Evolutionary conservation across 768 basidiomycete genomes (phyloP).

Genomic region (Pulveroboletus sp.): DNA sequence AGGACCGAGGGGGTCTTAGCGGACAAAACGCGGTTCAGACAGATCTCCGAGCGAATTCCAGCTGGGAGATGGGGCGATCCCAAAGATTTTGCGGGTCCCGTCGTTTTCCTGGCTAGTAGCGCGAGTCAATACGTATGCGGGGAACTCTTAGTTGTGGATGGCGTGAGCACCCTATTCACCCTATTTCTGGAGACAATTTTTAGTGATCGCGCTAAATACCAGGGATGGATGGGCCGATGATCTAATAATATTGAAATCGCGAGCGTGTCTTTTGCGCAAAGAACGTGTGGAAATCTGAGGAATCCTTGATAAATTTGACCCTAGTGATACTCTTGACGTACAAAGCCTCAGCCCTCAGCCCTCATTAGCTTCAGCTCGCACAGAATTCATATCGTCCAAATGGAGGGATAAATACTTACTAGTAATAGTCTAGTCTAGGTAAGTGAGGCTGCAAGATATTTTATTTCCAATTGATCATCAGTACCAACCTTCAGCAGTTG

Average conservation of each 20-base stretch:
- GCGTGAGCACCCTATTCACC: conserved; percentile 41
- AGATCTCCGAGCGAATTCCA: conserved; percentile 72
- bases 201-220: conserved; percentile 9
- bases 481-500: not conserved
- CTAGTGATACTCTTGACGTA: conserved; percentile 15
- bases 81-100: conserved; percentile 63
- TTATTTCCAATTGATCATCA: not conserved
- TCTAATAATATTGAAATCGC: conserved; percentile 1
- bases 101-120: conserved; percentile 61
- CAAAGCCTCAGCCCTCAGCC: conserved; percentile 13
- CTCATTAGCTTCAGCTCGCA: conserved; percentile 1
- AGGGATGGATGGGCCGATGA: conserved; percentile 65
- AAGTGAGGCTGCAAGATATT: not conserved
- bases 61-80: conserved; percentile 67
- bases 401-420: conserved; percentile 2
- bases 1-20: conserved; percentile 67
- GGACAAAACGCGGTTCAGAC: conserved; percentile 57
- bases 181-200: conserved; percentile 1
- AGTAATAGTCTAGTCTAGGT: not conserved
- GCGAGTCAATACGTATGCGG: conserved; percentile 71
- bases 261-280: conserved; percentile 1
- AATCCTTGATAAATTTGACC: conserved; percentile 2
- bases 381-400: conserved; percentile 10
- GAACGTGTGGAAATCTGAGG: not conserved
- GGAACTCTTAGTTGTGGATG: conserved; percentile 65